phyloP scores from a whole-genome alignment of 2,329 filamentous ascomycete genomes.

The Cadophora sp. region DNA sequence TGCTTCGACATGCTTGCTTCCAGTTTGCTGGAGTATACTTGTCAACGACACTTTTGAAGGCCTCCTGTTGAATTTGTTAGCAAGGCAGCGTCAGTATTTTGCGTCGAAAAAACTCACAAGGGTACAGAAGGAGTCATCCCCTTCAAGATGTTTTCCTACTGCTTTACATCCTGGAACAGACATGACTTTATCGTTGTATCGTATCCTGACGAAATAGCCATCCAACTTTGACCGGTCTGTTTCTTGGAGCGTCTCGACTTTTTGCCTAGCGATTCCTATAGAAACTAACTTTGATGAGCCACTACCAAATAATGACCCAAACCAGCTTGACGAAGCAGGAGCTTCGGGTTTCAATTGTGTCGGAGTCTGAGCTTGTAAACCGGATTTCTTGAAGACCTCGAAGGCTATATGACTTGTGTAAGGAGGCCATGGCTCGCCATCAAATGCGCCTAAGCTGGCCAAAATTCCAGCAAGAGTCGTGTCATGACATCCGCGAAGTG shows the following conservation, averaged over 20 bases:
- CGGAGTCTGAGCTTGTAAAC: conserved; percentile 37
- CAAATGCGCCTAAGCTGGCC: conserved; percentile 79
- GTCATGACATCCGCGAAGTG: conserved; percentile 87
- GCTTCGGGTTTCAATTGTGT: conserved; percentile 24
- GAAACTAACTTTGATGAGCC: conserved; percentile 40
- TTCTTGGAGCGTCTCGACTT: conserved; percentile 60
- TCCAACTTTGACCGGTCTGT: conserved; percentile 66
- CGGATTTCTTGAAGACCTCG: conserved; percentile 77
- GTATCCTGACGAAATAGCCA: conserved; percentile 85
- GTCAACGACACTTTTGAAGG: conserved; percentile 93
- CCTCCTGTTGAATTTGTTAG: conserved; percentile 58
- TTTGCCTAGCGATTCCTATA: conserved; percentile 65
- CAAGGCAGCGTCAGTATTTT: conserved; percentile 3
- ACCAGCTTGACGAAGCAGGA: conserved; percentile 30
- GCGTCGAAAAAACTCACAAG: conserved; percentile 60
- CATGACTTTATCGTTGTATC: conserved; percentile 89
- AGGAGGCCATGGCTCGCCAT: conserved; percentile 80
- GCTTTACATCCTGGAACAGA: conserved; percentile 81
- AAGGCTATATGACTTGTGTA: conserved; percentile 93
- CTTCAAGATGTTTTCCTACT: conserved; percentile 81
- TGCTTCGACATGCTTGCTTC: conserved; percentile 66
- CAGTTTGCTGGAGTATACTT: conserved; percentile 86
- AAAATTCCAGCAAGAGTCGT: conserved; percentile 87
- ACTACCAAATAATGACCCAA: conserved; percentile 39
- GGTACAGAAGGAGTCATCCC: conserved; percentile 90